These are phyloP conservation scores for Phytomonas francai DNA, from an alignment of 208 protist genomes.

Conservation along the genomic window DNA sequence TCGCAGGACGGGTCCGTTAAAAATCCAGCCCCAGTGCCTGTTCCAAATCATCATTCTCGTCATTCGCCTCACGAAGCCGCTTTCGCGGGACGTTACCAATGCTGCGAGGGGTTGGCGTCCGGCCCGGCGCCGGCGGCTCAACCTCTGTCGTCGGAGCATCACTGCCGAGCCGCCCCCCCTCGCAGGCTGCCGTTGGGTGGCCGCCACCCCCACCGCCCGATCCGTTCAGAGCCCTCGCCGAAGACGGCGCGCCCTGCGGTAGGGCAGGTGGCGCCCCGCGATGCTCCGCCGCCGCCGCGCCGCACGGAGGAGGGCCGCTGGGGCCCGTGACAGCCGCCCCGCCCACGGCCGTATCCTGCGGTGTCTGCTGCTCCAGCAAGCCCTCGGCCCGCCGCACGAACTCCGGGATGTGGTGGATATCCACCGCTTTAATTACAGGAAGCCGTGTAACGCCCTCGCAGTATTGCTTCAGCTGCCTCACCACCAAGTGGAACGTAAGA, in stretches of 20 bases:
- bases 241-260: neutral
- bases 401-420: constrained; percentile 50
- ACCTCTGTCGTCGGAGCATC: neutral
- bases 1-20: constrained; percentile 13
- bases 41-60: constrained; percentile 54
- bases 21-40: constrained; percentile 74
- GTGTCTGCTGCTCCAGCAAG: constrained; percentile 25
- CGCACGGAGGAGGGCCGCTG: neutral
- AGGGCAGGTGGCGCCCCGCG: neutral
- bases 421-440: constrained; percentile 51
- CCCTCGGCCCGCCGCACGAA: constrained; percentile 70
- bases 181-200: neutral
- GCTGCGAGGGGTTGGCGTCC: neutral
- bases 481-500: constrained; percentile 49
- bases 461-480: constrained; percentile 67
- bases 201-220: neutral
- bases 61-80: constrained; percentile 8
- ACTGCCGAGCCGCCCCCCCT: neutral
- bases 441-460: constrained; percentile 62
- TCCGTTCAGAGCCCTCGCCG: neutral
- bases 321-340: neutral
- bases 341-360: neutral
- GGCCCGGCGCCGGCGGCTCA: neutral
- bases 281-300: neutral
- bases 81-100: neutral